Evolutionary conservation across 2,329 filamentous ascomycete genomes (phyloP), one percentile per base, ranked within the genome.

Genomic region (Monosporascus sp.): DNA sequence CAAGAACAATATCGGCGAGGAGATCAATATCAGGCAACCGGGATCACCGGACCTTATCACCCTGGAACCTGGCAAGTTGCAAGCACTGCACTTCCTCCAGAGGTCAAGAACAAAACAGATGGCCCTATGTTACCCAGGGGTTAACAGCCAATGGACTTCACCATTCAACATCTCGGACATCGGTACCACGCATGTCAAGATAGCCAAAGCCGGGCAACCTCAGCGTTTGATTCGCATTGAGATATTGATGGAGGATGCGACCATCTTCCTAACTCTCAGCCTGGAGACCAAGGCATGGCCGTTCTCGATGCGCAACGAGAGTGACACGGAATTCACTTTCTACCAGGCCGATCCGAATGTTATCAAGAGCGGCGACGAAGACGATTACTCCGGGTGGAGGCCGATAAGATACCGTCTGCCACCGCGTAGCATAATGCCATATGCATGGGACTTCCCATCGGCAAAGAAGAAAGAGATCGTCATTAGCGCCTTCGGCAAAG

Each of bases 221-320:
- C 95, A 99, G 68, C 87, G 86, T 58, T 81, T 99, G 9, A 83
- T 97, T 48, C 85, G 93, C 49, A 81, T 95, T 14, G 94, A 99
- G 67, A 83, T 97, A 44, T 77, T 99, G 46, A 87, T 97, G 80
- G 95, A 99, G 69, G 85, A 89, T 57, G 90, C 93, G 0, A 97
- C 93, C 1, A 87, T 99, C 41, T 99, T 97, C 77, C 71, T 97
- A 37, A 90, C 96, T 64, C 80, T 99, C 54, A 94, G 86, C 65
- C 78, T 93, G 60, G 94, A 99, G 73, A 91, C 84, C 6, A 95
- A 94, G 70, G 91, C 96, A 67, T 99, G 94, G 94, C 94, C 94
- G 0, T 99, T 94, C 73, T 97, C 92, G 0, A 97, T 99, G 86
- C 88, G 94, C 59, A 99, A 99, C 66, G 94, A 97, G 74, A 97